Conservation (phyloP, 1,284 basidiomycete species). For the Leccinum colubrinum region DNA sequence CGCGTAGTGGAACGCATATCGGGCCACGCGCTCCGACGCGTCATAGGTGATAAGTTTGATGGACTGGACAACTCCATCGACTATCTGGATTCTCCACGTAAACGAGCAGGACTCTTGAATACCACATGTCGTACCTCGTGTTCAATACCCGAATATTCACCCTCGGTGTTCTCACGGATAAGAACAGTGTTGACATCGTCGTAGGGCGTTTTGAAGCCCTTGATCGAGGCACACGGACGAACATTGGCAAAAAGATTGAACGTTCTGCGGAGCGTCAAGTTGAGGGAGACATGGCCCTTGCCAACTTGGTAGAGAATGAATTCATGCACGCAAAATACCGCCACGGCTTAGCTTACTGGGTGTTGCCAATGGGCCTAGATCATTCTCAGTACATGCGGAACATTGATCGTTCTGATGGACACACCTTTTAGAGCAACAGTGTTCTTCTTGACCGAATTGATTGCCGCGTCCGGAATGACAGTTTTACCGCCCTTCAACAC, state of each 20-base stretch:
- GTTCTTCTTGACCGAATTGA: conserved; percentile 93
- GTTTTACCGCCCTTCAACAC: conserved; percentile 95
- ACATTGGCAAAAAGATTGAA: conserved; percentile 99
- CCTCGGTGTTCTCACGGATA: conserved; percentile 99
- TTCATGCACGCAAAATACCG: conserved; percentile 4
- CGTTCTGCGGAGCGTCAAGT: conserved; percentile 94
- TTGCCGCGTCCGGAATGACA: conserved; percentile 91
- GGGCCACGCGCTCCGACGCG: conserved; percentile 96
- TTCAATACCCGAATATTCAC: conserved; percentile 99
- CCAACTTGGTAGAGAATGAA: conserved; percentile 61
- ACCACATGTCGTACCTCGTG: conserved; percentile 68
- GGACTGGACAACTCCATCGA: conserved; percentile 98
- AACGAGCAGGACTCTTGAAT: conserved; percentile 1
- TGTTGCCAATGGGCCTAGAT: conserved; percentile 84
- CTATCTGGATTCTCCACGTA: conserved; percentile 51
- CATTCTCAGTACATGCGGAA: conserved; percentile 9
- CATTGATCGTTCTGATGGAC: conserved; percentile 19
- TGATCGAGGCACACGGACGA: conserved; percentile 93
- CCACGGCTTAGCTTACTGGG: conserved; percentile 59
- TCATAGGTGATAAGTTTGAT: conserved; percentile 99
- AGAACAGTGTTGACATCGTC: conserved; percentile 98
- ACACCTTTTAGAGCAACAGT: conserved; percentile 96
- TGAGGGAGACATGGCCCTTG: conserved; percentile 98
- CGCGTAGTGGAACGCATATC: conserved; percentile 99
- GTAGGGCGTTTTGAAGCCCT: conserved; percentile 98